Percentiles rank a stretch among this genome's conserved stretches.
These are phyloP conservation scores for Elymus sibiricus DNA, from an alignment of 176 grass and related monocot species.

Conservation along the genomic window DNA sequence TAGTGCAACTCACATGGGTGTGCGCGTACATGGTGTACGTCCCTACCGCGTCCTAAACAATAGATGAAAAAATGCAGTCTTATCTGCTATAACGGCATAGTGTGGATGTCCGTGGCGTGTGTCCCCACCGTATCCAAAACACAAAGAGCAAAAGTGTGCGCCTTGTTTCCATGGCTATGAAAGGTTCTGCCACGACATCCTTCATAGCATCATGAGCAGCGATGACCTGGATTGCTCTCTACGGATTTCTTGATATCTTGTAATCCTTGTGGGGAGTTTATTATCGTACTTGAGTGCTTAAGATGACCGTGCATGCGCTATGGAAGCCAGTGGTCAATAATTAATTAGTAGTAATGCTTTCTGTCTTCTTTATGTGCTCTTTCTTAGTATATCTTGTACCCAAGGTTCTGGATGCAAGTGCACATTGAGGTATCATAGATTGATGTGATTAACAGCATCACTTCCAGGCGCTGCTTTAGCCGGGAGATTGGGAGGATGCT, in stretches of 20 bases:
- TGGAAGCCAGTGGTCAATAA: neutral
- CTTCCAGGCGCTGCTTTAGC: neutral
- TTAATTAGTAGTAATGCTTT: neutral
- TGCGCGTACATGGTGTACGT: too few relatives aligned
- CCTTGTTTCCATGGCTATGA: neutral
- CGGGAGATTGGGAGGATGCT: neutral
- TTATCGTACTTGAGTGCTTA: neutral
- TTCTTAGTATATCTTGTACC: slow-evolving; percentile 2
- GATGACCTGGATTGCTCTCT: neutral
- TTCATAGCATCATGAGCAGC: neutral
- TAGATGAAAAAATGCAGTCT: too few relatives aligned
- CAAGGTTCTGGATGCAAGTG: neutral
- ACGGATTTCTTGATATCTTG: neutral
- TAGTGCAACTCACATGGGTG: too few relatives aligned
- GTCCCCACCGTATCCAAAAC: neutral
- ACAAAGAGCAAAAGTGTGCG: neutral
- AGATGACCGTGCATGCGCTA: neutral
- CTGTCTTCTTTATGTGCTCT: neutral
- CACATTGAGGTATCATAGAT: neutral
- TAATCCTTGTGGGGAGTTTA: neutral
- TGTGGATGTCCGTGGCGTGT: neutral
- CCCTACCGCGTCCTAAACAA: too few relatives aligned
- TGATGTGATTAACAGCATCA: too few relatives aligned
- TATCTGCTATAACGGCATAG: too few relatives aligned
- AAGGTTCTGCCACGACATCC: neutral